Evolutionary conservation across 1,284 basidiomycete species (phyloP).

Genomic region (Exobasidium cylindrosporum): DNA sequence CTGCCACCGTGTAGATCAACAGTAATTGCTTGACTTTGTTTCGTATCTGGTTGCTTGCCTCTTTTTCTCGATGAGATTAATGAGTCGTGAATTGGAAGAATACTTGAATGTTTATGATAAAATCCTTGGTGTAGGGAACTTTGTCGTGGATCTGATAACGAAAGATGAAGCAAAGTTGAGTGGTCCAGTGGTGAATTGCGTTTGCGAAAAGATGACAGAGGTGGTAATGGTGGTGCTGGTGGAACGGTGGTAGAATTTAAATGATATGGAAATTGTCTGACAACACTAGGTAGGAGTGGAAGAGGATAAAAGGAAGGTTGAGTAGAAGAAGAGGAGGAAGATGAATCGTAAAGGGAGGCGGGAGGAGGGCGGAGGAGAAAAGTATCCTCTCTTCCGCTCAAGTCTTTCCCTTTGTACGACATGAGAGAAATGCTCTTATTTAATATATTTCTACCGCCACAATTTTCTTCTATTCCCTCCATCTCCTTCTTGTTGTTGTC

Average conservation of each 20-base stretch:
- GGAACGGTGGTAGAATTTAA: slow-evolving; percentile 2
- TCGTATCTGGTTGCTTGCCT: no score
- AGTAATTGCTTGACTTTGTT: no score
- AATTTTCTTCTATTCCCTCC: background rate
- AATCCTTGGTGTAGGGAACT: no score
- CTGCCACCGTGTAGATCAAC: no score
- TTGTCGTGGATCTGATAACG: no score
- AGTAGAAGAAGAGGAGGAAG: background rate
- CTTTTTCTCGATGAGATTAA: no score
- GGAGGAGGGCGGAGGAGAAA: background rate
- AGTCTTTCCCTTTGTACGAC: background rate
- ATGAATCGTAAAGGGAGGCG: background rate
- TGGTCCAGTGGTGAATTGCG: no score
- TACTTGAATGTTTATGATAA: no score
- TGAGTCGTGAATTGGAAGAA: no score
- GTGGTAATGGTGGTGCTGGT: background rate
- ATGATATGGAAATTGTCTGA: background rate
- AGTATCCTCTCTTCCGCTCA: background rate
- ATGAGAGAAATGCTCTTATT: no score
- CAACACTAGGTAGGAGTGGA: slow-evolving; percentile 2
- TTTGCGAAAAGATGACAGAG: background rate
- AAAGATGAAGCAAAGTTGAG: no score
- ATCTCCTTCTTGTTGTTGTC: background rate
- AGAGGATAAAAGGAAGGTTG: background rate
- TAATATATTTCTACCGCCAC: background rate